Conservation (phyloP, 768 basidiomycete species). For the Mycena kentingensis region DNA sequence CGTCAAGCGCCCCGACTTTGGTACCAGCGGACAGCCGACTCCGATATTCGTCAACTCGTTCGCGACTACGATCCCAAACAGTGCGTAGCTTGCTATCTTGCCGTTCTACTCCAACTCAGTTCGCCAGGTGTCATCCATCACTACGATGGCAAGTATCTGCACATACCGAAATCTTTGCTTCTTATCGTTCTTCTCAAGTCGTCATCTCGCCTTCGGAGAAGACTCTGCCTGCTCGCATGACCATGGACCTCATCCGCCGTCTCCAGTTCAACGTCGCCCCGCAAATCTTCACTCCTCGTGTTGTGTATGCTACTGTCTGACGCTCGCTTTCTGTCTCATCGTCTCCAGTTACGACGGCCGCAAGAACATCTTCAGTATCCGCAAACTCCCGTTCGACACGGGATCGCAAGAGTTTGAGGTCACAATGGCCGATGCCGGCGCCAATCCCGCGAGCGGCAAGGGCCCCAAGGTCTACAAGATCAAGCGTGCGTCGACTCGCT, state of each 20-base stretch:
- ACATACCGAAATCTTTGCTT: conserved; percentile 5
- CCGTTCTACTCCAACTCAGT: no score
- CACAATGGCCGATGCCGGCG: conserved; percentile 41
- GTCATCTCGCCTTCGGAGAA: conserved; percentile 73
- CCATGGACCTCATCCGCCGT: conserved; percentile 67
- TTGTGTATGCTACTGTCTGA: conserved; percentile 37
- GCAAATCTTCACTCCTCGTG: conserved; percentile 70
- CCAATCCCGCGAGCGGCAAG: conserved; percentile 37
- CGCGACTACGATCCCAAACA: conserved; percentile 57
- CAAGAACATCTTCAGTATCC: conserved; percentile 70
- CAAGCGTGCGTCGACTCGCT: conserved; percentile 3
- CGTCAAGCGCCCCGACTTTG: conserved; percentile 68
- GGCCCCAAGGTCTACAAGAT: conserved; percentile 71
- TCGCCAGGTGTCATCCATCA: no score
- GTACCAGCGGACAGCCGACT: conserved; percentile 49
- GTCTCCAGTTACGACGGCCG: conserved; percentile 79
- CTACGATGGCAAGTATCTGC: conserved; percentile 65
- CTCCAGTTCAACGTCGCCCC: conserved; percentile 62
- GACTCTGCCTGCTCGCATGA: conserved; percentile 63
- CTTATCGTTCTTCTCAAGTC: conserved; percentile 33
- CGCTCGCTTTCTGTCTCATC: neutral
- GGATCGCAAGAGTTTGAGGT: conserved; percentile 69
- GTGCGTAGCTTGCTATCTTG: no score
- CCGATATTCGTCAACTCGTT: conserved; percentile 65
- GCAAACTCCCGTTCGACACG: conserved; percentile 57